phyloP scores from a whole-genome alignment of 768 basidiomycete species.

The Tulasnella sp. region DNA sequence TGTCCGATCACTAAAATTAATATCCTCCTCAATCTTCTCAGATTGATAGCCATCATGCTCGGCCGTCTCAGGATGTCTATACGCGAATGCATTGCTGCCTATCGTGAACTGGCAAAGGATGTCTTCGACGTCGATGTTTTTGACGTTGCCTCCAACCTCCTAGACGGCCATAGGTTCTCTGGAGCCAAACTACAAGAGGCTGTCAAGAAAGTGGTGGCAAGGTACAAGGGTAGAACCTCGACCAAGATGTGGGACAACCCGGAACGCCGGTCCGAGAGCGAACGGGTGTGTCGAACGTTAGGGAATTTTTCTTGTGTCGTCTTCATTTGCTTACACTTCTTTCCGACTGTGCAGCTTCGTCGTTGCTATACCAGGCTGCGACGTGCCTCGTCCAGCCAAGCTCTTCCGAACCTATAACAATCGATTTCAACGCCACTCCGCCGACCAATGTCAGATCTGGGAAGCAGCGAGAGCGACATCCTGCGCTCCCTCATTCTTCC shows the following conservation, averaged over 20 bases:
- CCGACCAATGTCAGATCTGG: constrained; percentile 13
- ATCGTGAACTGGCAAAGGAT: constrained; percentile 36
- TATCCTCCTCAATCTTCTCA: background rate
- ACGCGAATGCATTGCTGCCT: constrained; percentile 39
- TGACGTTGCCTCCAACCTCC: background rate
- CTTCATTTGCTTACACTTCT: background rate
- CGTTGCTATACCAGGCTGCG: constrained; percentile 28
- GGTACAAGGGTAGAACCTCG: background rate
- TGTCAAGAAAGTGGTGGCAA: background rate
- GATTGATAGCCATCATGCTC: constrained; percentile 42
- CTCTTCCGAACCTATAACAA: constrained; percentile 31
- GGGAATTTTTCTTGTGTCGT: background rate
- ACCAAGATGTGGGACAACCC: background rate
- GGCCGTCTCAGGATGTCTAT: constrained; percentile 42
- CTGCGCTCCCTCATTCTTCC: constrained; percentile 17
- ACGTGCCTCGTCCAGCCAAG: constrained; percentile 11
- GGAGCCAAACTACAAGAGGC: background rate
- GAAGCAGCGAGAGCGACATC: constrained; percentile 14
- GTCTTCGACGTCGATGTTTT: constrained; percentile 35
- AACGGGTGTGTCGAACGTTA: constrained; percentile 23
- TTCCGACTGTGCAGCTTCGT: constrained; percentile 28
- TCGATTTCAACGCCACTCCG: background rate
- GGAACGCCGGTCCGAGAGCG: constrained; percentile 16
- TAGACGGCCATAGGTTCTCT: constrained; percentile 9
- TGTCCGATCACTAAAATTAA: background rate